Base-by-base conservation (phyloP, 805 yeast species). In the Teunomyces stri region DNA sequence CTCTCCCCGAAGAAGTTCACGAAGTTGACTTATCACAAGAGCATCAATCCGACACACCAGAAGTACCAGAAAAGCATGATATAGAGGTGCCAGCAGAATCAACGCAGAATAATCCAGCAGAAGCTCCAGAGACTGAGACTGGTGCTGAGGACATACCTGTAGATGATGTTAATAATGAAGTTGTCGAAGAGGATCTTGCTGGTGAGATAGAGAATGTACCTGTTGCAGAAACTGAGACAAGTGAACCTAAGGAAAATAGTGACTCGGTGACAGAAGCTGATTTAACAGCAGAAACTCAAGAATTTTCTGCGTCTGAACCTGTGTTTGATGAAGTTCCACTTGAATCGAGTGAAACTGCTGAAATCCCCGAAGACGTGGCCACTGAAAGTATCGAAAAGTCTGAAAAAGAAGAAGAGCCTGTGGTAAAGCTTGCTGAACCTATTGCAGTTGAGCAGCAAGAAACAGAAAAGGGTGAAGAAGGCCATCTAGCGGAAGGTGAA, bases 341-440 rank as follows among this genome's bases (percentile, higher is more conserved):
- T 15, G 45, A 21, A 27, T 16, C 48, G 15, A 13, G 30, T n/a
- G 47, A 20, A 5, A 33, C 15, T 25, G 30, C 18, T 4, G 13
- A 34, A 21, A 9, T 35, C 11, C 21, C 43, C 9, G 22, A 20
- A 21, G 43, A 6, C 0, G 35, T 11, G 4, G 35, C 22, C 7
- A 13, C 43, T 30, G 42, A 39, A 12, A 21, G 20, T 16, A 29
- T 39, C 9, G n/a, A 34, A 10, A 16, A 25, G 27, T 13, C 21
- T 7, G 22, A 34, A 20, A 27, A 13, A 20, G 39, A 28, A 25
- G 48, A 34, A 16, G 42, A 29, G 11, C 45, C 44, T 11, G 42
- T n/a, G n/a, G 51, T n/a, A 30, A 28, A 34, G 15, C 16, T 11
- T n/a, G 25, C 10, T 2, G 22, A 34, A 7, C 18, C 27, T 13